Evolutionary conservation across 257 asterid species (phyloP).

Genomic region (Schizonepeta tenuifolia): DNA sequence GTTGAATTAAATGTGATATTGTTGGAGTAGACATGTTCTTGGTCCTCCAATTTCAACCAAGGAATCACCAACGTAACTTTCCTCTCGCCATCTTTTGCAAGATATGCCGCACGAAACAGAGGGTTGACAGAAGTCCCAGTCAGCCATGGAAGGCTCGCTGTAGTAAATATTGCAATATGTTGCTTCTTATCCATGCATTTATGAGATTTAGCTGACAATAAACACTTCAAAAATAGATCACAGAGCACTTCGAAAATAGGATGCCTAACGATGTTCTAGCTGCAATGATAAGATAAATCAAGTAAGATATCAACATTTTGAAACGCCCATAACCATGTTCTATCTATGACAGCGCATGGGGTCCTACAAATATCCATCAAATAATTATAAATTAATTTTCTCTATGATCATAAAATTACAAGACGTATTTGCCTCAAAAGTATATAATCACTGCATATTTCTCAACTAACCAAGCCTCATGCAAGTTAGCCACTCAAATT

Average conservation of each 20-base stretch:
- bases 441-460: background rate
- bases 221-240: slow-evolving; percentile 28
- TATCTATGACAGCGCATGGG: background rate
- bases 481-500: slow-evolving; percentile 11
- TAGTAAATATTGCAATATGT: slow-evolving; percentile 85
- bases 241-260: slow-evolving; percentile 16
- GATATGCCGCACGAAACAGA: slow-evolving; percentile 94
- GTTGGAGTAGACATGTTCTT: slow-evolving; percentile 76
- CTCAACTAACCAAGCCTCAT: slow-evolving; percentile 9
- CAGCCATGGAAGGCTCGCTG: slow-evolving; percentile 99
- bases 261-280: slow-evolving; percentile 24
- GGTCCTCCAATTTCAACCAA: slow-evolving; percentile 84
- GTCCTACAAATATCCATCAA: slow-evolving; percentile 14
- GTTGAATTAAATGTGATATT: slow-evolving; percentile 73
- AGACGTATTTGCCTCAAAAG: background rate
- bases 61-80: slow-evolving; percentile 89
- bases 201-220: slow-evolving; percentile 32
- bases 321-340: slow-evolving; percentile 22
- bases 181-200: slow-evolving; percentile 55
- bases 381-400: slow-evolving; percentile 16
- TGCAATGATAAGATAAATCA: slow-evolving; percentile 34
- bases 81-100: slow-evolving; percentile 63
- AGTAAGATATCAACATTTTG: slow-evolving; percentile 19
- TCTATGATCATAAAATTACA: slow-evolving; percentile 5
- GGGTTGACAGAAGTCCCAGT: slow-evolving; percentile 99